Evolutionary conservation across 2,329 filamentous ascomycete species (phyloP).

Genomic region (Tolypocladium ovalisporum): DNA sequence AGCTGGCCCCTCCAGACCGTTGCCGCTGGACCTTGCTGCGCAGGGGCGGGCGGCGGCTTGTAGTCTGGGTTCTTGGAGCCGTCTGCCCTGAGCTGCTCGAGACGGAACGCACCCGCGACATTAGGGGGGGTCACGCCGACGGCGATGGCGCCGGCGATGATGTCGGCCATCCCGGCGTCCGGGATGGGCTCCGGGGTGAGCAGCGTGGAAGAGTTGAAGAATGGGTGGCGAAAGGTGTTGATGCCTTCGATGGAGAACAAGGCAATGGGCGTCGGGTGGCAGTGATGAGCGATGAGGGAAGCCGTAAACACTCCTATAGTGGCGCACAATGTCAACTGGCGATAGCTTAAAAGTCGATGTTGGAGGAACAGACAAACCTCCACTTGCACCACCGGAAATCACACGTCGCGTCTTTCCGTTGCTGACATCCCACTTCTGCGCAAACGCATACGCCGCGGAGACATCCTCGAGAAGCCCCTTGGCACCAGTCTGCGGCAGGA

Average conservation of each 20-base stretch:
- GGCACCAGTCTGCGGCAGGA: constrained; percentile 20
- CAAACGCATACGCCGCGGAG: constrained; percentile 19
- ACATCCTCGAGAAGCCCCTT: constrained; percentile 18
- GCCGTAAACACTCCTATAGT: constrained; percentile 20
- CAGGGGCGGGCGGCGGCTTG: background rate
- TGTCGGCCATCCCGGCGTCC: constrained; percentile 11
- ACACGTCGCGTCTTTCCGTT: constrained; percentile 11
- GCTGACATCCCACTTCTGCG: constrained; percentile 9
- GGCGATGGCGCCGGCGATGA: constrained; percentile 11
- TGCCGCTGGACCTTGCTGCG: background rate
- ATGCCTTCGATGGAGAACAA: constrained; percentile 24
- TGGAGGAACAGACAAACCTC: constrained; percentile 10
- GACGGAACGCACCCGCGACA: constrained; percentile 11
- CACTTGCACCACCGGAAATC: constrained; percentile 21
- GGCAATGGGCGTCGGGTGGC: constrained; percentile 16
- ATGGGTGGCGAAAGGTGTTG: constrained; percentile 22
- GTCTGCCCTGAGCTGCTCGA: constrained; percentile 14
- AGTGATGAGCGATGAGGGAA: constrained; percentile 16
- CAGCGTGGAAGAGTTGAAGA: constrained; percentile 22
- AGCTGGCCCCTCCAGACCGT: constrained; percentile 10
- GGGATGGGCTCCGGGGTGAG: constrained; percentile 15
- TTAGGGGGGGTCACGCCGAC: constrained; percentile 10
- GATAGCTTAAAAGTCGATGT: background rate
- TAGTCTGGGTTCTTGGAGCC: constrained; percentile 16
- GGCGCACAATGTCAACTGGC: background rate